Evolutionary conservation across 345 rosid species (phyloP), one percentile per base, ranked within the genome.

Genomic region (Eucalyptus sideroxylon): DNA sequence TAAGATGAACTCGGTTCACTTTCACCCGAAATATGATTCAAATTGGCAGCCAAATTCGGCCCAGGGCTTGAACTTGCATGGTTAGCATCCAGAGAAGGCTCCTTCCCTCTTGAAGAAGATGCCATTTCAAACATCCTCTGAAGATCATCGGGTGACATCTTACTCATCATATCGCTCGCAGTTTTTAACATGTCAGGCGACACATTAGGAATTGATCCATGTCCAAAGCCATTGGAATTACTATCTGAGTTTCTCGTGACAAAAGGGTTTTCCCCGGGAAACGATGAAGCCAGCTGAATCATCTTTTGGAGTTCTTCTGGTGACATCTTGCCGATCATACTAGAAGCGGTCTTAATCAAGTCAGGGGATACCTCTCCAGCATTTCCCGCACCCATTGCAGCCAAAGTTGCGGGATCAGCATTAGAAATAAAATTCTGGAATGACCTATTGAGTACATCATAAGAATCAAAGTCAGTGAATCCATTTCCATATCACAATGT

Each of bases 51-150:
- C 89, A 89, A 89, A 50, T 88, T 89, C 11, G 91, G 89, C 19
- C 88, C 69, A 19, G 91, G 50, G 91, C 87, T 89, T 87, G 92
- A 92, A 90, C 90, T 88, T 72, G 55, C 72, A 45, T 88, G 77
- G 42, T 47, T 88, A 86, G 88, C 51, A 60, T 88, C 89, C 47
- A 88, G 87, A 88, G 92, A 91, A 27, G 95, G 50, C 19, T 90
- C 90, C 45, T 92, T 93, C 89, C 92, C 94, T 90, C 91, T 90
- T 69, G 93, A 83, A 91, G 96, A 94, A 45, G 99, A 95, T 86
- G 98, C 91, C 96, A 95, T 96, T 91, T 96, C 95, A 92, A 96
- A 96, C 98, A 98, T 98, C 83, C 92, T 95, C 92, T 95, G 98
- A 81, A 95, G 95, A 90, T 96, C 99, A 81, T 95, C 97, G 2